Percentiles rank a stretch among this genome's conserved stretches.
These are phyloP conservation scores for Cryptosporidium baileyi DNA, from an alignment of 169 alveolate genomes.

Conservation along the genomic window DNA sequence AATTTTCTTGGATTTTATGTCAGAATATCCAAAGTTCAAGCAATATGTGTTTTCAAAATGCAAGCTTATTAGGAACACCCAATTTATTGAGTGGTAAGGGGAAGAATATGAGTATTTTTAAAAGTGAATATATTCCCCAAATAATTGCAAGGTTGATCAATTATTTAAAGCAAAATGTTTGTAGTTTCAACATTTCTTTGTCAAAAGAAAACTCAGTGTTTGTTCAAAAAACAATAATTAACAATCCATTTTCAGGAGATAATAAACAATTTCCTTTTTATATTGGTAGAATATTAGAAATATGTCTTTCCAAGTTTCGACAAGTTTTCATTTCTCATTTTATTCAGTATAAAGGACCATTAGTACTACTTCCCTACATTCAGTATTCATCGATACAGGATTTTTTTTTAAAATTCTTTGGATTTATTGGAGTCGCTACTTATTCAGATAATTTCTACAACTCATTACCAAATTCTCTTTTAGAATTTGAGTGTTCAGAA, in stretches of 20 bases:
- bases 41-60: neutral
- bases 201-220: neutral
- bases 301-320: conserved; percentile 3
- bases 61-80: neutral
- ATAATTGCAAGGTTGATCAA: neutral
- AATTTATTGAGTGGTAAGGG: neutral
- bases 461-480: neutral
- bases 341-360: conserved; percentile 14
- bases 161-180: neutral
- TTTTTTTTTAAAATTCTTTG: conserved; percentile 26
- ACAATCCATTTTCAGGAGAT: neutral
- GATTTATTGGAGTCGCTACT: neutral
- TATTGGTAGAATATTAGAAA: conserved; percentile 43
- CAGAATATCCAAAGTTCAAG: neutral
- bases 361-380: conserved; percentile 6
- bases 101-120: neutral
- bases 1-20: neutral
- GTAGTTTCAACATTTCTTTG: neutral
- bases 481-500: conserved; percentile 8
- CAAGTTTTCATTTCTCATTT: conserved; percentile 6
- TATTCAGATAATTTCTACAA: neutral
- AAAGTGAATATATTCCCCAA: neutral
- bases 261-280: neutral
- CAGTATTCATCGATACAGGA: conserved; percentile 46
- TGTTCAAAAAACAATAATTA: neutral